Evolutionary conservation across 495 filamentous ascomycete species (phyloP).

Genomic region (Chaetomidium leptoderma): DNA sequence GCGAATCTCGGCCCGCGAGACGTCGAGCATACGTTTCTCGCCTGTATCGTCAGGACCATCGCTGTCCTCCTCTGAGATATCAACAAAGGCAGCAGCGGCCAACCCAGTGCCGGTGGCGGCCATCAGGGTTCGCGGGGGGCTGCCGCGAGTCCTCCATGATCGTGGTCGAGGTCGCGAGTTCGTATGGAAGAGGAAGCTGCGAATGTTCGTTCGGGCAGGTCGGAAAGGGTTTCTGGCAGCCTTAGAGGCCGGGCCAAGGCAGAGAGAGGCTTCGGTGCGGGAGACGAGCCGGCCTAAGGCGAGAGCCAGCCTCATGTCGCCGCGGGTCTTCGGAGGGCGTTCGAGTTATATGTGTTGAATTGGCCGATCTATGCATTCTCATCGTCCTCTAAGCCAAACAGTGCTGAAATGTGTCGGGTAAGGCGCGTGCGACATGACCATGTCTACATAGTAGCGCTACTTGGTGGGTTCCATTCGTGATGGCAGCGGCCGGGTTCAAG

Average conservation of each 20-base stretch:
- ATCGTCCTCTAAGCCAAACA: not conserved
- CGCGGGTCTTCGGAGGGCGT: conserved; percentile 7
- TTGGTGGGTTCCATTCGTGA: not conserved
- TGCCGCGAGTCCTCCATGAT: conserved; percentile 21
- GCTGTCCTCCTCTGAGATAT: conserved; percentile 62
- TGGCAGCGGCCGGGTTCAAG: conserved; percentile 4
- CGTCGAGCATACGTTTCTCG: conserved; percentile 81
- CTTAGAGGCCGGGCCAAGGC: not conserved
- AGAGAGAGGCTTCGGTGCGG: conserved; percentile 19
- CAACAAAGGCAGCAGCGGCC: conserved; percentile 60
- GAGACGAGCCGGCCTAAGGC: conserved; percentile 28
- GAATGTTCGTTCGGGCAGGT: not conserved
- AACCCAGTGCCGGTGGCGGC: conserved; percentile 48
- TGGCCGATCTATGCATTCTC: conserved; percentile 18
- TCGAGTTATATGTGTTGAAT: conserved; percentile 3
- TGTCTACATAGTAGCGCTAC: too few relatives aligned
- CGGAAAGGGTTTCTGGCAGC: not conserved
- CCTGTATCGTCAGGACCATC: conserved; percentile 59
- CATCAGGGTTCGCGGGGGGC: conserved; percentile 11
- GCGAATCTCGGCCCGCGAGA: conserved; percentile 68
- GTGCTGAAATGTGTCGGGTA: not conserved
- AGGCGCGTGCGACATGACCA: conserved; percentile 17
- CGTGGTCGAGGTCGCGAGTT: conserved; percentile 3
- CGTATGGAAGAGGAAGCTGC: conserved; percentile 6
- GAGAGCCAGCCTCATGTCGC: conserved; percentile 32